Evolutionary conservation across 129 eudicot species (phyloP).

Genomic region (Kitagawia praeruptora): DNA sequence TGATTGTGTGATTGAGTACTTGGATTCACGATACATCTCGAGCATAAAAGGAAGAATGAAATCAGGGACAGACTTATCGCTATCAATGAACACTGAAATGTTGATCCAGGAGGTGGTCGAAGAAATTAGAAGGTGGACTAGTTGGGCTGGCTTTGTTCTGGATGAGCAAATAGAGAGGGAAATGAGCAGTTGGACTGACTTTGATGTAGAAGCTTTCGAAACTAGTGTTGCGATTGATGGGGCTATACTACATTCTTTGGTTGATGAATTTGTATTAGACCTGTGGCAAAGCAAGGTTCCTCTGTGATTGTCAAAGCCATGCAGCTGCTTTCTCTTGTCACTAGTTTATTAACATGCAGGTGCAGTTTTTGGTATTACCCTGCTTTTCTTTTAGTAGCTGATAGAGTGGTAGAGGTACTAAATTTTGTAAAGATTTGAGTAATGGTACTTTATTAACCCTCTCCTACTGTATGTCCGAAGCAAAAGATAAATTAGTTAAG

Average conservation of each 20-base stretch:
- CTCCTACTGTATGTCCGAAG: too few relatives aligned
- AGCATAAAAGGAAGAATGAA: slow-evolving; percentile 29
- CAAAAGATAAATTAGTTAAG: too few relatives aligned
- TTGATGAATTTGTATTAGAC: slow-evolving; percentile 68
- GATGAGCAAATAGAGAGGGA: slow-evolving; percentile 64
- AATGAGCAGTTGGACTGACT: slow-evolving; percentile 76
- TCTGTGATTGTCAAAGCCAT: background rate
- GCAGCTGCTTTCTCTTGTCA: background rate
- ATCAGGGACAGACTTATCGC: slow-evolving; percentile 31
- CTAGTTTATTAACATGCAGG: background rate
- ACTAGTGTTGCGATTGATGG: slow-evolving; percentile 38
- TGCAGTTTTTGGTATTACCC: slow-evolving; percentile 1
- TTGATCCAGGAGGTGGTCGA: slow-evolving; percentile 46
- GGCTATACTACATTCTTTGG: slow-evolving; percentile 36
- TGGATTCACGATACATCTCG: slow-evolving; percentile 27
- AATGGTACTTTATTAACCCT: background rate
- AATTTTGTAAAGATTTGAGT: background rate
- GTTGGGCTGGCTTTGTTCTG: slow-evolving; percentile 35
- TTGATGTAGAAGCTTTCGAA: slow-evolving; percentile 52
- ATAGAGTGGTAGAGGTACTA: too few relatives aligned
- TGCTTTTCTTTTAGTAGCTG: background rate
- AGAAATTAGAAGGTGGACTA: slow-evolving; percentile 62
- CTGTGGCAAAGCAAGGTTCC: slow-evolving; percentile 14
- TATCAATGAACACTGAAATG: slow-evolving; percentile 28
- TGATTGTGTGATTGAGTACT: slow-evolving; percentile 55